phyloP scores from a whole-genome alignment of 225 moss, liverwort and hornwort genomes.

The Polytrichum commune region DNA sequence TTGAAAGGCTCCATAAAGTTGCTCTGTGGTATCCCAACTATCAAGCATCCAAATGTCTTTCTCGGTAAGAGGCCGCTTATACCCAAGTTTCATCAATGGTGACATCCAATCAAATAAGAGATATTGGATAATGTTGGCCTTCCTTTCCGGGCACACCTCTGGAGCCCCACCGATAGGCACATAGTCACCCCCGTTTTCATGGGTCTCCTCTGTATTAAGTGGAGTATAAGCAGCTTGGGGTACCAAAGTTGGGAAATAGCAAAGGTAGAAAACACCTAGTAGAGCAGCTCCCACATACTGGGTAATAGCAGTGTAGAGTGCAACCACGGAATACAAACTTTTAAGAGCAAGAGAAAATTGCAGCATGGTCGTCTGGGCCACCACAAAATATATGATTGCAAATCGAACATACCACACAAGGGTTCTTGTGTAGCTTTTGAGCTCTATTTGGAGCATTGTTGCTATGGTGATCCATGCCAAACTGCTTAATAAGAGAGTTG shows the following conservation, averaged over 20 bases:
- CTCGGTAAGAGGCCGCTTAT: slow-evolving; percentile 65
- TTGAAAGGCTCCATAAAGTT: slow-evolving; percentile 60
- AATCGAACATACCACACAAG: slow-evolving; percentile 80
- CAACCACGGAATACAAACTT: slow-evolving; percentile 41
- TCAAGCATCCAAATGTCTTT: slow-evolving; percentile 92
- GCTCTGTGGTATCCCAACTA: slow-evolving; percentile 80
- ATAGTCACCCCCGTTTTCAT: slow-evolving; percentile 42
- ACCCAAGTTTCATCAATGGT: slow-evolving; percentile 78
- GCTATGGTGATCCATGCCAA: slow-evolving; percentile 53
- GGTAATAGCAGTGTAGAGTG: slow-evolving; percentile 29
- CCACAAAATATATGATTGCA: slow-evolving; percentile 56
- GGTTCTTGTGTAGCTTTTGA: slow-evolving; percentile 53
- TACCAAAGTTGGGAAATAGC: slow-evolving; percentile 70
- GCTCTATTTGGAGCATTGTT: slow-evolving; percentile 62
- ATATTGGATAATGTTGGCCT: slow-evolving; percentile 42
- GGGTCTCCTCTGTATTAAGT: slow-evolving; percentile 30
- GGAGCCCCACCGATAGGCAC: slow-evolving; percentile 68
- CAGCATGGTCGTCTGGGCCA: slow-evolving; percentile 66
- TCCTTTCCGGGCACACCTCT: slow-evolving; percentile 75
- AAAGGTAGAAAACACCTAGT: slow-evolving; percentile 40
- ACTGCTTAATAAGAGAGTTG: slow-evolving; percentile 43
- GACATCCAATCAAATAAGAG: slow-evolving; percentile 83
- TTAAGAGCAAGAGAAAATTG: slow-evolving; percentile 53
- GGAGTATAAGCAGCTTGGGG: slow-evolving; percentile 56
- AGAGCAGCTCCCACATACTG: slow-evolving; percentile 40